Evolutionary conservation across 345 rosid species (phyloP), one percentile per base, ranked within the genome.

Genomic region (Ailanthus altissimus): DNA sequence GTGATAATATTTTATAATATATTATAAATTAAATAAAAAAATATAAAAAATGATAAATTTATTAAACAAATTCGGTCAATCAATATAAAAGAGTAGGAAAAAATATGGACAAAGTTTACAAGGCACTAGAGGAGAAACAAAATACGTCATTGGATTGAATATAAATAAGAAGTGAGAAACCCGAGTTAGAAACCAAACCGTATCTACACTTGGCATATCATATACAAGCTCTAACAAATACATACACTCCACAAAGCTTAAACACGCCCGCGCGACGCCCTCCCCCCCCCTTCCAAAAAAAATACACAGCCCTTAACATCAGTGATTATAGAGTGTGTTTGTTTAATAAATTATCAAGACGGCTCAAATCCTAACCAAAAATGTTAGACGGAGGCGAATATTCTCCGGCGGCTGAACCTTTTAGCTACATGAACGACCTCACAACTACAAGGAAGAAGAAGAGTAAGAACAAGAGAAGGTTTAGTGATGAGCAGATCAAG

Each of bases 401-500:
- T 81, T 79, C 85, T 50, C 72, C 47, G 77, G 77, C 58, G 49
- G 60, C 82, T 26, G 78, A 83, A 51, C 84, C 85, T 14, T 83
- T 81, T 81, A 23, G 72, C 68, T 53, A 74, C 80, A 18, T 56
- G 73, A 53, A 42, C 78, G 72, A 58, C 42, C 60, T 50, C 62
- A 7, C 67, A 26, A 8, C 75, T 8, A 69, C 80, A 32, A 89
- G 78, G 75, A 86, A 84, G 78, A 88, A 81, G 87, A 89, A 82
- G 78, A 85, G 68, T 51, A 83, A 69, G 63, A 87, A 82, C 78
- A 90, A 86, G 80, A 85, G 89, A 75, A 88, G 98, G 84, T 90
- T 94, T 85, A 92, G 88, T 23, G 95, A 90, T 65, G 98, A 92
- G 38, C 98, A 94, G 83, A 90, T 90, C 81, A 88, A 72, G 79